phyloP scores from a whole-genome alignment of 202 grass and related monocot genomes.

The Zoysia matrella region DNA sequence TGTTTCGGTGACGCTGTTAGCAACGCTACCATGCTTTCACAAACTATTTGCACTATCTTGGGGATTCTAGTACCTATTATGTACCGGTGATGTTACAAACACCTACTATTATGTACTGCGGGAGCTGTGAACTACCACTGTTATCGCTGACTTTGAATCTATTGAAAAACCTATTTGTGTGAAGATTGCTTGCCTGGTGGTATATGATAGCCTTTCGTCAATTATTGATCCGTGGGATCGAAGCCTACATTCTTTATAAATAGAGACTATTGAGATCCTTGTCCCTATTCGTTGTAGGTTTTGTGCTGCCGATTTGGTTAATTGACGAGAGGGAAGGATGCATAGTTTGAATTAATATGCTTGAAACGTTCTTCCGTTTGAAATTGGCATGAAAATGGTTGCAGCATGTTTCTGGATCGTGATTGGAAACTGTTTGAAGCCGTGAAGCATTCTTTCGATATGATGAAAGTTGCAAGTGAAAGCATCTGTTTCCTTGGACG shows the following conservation, averaged over 20 bases:
- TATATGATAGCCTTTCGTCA: background rate
- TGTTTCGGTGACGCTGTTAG: background rate
- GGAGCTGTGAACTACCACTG: background rate
- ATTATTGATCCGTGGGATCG: too few relatives aligned
- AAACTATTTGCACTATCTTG: background rate
- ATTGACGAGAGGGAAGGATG: background rate
- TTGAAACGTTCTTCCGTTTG: background rate
- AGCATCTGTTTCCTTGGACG: too few relatives aligned
- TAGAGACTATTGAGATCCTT: background rate
- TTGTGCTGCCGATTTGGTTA: background rate
- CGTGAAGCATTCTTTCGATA: background rate
- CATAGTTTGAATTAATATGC: background rate
- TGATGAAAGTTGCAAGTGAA: background rate
- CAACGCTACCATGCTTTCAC: background rate
- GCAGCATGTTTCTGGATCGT: background rate
- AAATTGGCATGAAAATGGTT: background rate
- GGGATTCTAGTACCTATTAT: constrained; percentile 5
- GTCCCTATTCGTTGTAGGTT: background rate
- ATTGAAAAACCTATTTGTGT: background rate
- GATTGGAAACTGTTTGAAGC: background rate
- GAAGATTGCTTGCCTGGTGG: background rate
- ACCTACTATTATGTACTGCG: background rate
- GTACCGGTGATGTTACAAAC: background rate
- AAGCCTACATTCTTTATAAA: too few relatives aligned
- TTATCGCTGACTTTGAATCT: background rate